Base-by-base conservation (phyloP, 2,329 filamentous ascomycete genomes). In the Aspergillus luchuensis region DNA sequence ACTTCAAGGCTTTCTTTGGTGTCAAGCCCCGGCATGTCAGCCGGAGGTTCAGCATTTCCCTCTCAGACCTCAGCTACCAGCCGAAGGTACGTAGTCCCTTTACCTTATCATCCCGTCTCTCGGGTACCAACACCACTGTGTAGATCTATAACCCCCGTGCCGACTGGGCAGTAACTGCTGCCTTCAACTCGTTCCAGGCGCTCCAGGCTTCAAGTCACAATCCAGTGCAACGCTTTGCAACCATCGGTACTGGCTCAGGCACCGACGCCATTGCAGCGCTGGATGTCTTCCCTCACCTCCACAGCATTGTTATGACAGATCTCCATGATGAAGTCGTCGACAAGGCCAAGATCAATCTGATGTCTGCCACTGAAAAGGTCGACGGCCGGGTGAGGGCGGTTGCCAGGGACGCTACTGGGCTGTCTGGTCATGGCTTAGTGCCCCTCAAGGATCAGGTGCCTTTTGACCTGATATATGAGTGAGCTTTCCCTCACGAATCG, bases 121-220 rank as follows among this genome's bases (percentile, higher is more conserved):
- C 25, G 10, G 4, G 3, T 30, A 17, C 47, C 25, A 49, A 50
- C 8, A 25, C 33, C 11, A 8, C 47, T 8, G 8, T 45, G n/a
- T 33, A 55, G 52, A 28, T 55, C 8, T 15, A 55, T 5, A 23
- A 15, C 11, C 52, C 52, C 3, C 38, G 23, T 1, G 52, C 52
- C 13, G 52, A 41, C 38, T 55, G 52, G 52, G 38, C 52, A 4
- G 52, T 55, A n/a, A 55, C 23, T 10, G 52, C 52, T 7, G 52
- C 52, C 4, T 55, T 55, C 52, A 38, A 13, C 15, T 41, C 52
- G 0, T 55, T 55, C 38, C 8, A 17, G 8, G 23, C 38, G 8
- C 19, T 33, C 23, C 52, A 45, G 23, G 21, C n/a, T 7, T 38
- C 52, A 5, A 30, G 11, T 3, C 25, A 11, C 5, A 25, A 39